Evolutionary conservation across 2,329 filamentous ascomycete genomes (phyloP).

Genomic region (Beauveria asiatica): DNA sequence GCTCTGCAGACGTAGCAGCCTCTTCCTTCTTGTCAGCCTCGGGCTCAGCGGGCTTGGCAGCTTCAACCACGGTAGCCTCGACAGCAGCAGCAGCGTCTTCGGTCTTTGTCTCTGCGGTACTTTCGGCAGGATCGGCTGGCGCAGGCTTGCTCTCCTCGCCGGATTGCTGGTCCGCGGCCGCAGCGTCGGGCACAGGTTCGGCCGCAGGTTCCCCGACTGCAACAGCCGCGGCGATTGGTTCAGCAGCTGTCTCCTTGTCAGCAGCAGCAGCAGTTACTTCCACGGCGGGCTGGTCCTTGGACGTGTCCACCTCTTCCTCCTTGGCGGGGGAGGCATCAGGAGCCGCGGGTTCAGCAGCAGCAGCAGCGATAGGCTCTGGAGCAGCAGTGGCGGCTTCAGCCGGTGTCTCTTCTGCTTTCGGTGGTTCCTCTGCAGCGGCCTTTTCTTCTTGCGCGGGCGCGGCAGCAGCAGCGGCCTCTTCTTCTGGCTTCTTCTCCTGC

Average conservation of each 20-base stretch:
- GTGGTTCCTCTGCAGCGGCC: not conserved
- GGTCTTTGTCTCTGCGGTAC: not conserved
- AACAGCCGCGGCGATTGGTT: not conserved
- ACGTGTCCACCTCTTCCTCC: not conserved
- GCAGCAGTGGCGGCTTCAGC: not conserved
- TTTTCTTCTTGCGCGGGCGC: not conserved
- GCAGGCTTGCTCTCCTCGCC: not conserved
- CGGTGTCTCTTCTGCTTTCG: not conserved
- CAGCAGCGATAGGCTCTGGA: not conserved
- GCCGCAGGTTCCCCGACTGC: not conserved
- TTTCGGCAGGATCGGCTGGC: not conserved
- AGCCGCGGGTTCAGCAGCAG: not conserved
- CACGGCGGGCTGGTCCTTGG: not conserved
- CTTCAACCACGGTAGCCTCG: not conserved
- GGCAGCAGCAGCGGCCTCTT: not conserved
- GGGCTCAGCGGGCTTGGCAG: not conserved
- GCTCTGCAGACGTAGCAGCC: not conserved
- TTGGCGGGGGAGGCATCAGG: not conserved
- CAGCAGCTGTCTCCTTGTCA: not conserved
- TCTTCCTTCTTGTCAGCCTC: slow-evolving; percentile 12
- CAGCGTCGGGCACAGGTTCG: not conserved
- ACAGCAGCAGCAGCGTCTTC: not conserved
- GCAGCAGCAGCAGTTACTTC: not conserved
- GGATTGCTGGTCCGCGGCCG: not conserved
- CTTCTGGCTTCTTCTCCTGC: not conserved